Evolutionary conservation across 78 protist genomes (phyloP).

Genomic region (Capsaspora owczarzaki): DNA sequence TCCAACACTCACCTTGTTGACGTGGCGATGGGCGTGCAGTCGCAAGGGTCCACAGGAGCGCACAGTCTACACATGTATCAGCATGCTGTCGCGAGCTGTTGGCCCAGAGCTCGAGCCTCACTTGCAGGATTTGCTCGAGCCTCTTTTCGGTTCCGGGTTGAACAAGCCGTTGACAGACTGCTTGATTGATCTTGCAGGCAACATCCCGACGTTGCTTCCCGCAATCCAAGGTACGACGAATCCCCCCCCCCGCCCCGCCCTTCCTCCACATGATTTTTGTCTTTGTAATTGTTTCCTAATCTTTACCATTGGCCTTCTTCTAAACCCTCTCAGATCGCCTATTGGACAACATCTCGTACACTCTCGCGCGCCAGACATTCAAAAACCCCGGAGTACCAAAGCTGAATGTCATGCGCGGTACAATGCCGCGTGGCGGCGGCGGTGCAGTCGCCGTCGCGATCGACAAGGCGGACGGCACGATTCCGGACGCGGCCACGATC

Average conservation of each 20-base stretch:
- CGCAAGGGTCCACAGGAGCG: neutral
- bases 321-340: neutral
- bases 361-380: neutral
- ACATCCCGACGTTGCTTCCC: slow-evolving; percentile 38
- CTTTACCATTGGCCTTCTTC: too few species aligned
- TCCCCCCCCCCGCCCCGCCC: too few species aligned
- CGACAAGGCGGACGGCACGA: neutral
- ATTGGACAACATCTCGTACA: slow-evolving; percentile 1
- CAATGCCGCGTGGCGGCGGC: neutral
- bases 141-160: slow-evolving; percentile 37
- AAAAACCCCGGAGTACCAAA: neutral
- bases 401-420: neutral
- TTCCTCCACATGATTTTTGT: too few species aligned
- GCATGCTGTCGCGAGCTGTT: slow-evolving; percentile 22
- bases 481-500: slow-evolving; percentile 26
- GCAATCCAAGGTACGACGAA: slow-evolving; percentile 29
- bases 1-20: neutral
- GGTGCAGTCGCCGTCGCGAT: neutral
- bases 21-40: neutral
- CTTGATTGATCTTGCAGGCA: slow-evolving; percentile 24
- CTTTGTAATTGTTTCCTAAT: too few species aligned
- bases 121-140: neutral
- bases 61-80: slow-evolving; percentile 15
- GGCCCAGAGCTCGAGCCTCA: neutral
- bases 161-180: slow-evolving; percentile 22